Evolutionary conservation across 2,329 filamentous ascomycete species (phyloP).

Genomic region (Aureobasidium pullulans): DNA sequence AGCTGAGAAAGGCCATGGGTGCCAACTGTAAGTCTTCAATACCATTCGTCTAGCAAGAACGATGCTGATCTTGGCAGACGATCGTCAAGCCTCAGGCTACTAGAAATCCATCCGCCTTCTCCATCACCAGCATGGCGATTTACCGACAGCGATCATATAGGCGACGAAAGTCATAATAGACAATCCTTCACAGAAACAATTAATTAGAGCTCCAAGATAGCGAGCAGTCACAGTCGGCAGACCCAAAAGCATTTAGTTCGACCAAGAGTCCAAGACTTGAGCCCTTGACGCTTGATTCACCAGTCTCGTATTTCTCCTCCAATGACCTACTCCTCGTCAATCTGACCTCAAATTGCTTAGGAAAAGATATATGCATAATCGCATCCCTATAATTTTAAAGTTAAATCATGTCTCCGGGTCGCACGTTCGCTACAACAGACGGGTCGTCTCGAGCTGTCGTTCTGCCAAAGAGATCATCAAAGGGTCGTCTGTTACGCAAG

Average conservation of each 20-base stretch:
- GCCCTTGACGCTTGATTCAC: too few species aligned
- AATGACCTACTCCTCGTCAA: neutral
- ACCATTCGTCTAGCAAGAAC: neutral
- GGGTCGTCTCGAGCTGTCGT: too few species aligned
- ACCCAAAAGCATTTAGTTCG: too few species aligned
- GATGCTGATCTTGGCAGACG: neutral
- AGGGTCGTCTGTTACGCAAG: neutral
- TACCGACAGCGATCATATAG: neutral
- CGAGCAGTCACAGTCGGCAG: neutral
- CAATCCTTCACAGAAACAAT: neutral
- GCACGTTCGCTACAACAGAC: too few species aligned
- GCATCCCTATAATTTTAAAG: neutral
- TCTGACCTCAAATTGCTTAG: neutral
- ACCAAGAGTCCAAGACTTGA: too few species aligned
- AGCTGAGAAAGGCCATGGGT: constrained; percentile 11
- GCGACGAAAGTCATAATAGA: neutral
- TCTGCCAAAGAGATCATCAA: neutral
- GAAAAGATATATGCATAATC: neutral
- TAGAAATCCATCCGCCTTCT: neutral
- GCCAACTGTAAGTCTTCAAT: neutral
- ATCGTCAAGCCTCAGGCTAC: constrained; percentile 7
- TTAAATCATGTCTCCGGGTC: too few species aligned
- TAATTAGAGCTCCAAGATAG: neutral
- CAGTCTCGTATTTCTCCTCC: neutral
- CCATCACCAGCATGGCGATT: too few species aligned